Conservation (phyloP, 139 green algal genomes). For the Volvox reticuliferus region DNA sequence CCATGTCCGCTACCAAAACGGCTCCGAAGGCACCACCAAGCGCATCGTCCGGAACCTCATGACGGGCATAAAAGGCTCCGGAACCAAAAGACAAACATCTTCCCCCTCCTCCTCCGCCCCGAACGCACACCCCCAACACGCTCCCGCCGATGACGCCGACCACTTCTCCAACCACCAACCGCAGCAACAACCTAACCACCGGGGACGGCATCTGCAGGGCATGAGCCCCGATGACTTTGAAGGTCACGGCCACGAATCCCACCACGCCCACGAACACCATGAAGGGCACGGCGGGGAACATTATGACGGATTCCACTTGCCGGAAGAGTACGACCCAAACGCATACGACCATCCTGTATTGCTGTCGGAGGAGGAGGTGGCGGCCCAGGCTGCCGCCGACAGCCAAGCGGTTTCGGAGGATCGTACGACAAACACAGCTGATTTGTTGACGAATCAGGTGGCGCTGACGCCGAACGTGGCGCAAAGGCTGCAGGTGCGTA, state of each 20-base stretch:
- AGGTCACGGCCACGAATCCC: not conserved
- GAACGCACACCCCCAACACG: no score
- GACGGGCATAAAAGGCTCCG: not conserved
- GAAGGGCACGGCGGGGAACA: not conserved
- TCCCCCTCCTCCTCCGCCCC: not conserved
- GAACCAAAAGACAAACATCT: not conserved
- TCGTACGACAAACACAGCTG: not conserved
- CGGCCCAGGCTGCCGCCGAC: not conserved
- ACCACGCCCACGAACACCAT: not conserved
- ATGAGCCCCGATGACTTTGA: not conserved
- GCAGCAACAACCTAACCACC: not conserved
- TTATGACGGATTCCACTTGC: not conserved
- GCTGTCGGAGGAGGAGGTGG: not conserved
- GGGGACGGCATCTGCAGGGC: not conserved
- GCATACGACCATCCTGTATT: not conserved
- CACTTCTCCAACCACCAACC: not conserved
- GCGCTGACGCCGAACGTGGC: constrained; percentile 20
- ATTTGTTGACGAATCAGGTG: not conserved
- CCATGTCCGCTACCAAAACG: not conserved
- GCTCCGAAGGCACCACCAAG: not conserved
- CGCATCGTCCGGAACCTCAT: not conserved
- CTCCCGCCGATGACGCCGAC: not conserved
- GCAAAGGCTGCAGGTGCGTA: constrained; percentile 6
- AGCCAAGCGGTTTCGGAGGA: no score
- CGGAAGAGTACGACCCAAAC: not conserved